These are phyloP conservation scores for Pseudogymnoascus sp. DNA, from an alignment of 2,329 filamentous ascomycete species.

Conservation along the genomic window DNA sequence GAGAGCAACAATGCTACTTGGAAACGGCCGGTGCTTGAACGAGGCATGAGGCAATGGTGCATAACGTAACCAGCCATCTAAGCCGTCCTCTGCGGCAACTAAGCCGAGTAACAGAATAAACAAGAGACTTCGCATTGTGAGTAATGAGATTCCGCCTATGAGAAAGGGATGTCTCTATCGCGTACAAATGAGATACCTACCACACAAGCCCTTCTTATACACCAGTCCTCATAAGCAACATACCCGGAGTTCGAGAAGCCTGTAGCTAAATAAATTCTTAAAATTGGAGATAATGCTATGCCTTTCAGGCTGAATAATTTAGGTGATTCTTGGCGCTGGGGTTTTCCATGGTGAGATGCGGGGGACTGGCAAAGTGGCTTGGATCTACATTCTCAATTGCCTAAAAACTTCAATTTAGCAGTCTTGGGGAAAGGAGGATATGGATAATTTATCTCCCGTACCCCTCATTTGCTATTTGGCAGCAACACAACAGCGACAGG, in stretches of 20 bases:
- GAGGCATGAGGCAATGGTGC: conserved; percentile 39
- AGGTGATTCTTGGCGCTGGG: background rate
- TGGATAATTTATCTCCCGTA: background rate
- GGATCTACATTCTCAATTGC: background rate
- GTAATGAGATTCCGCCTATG: background rate
- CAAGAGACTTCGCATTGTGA: background rate
- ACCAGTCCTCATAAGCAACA: background rate
- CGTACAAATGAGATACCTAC: background rate
- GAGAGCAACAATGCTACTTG: conserved; percentile 42
- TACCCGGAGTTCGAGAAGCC: background rate
- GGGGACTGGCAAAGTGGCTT: background rate
- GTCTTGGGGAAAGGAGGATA: background rate
- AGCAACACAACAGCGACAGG: background rate
- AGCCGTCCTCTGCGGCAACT: conserved; percentile 46
- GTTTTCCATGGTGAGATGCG: background rate
- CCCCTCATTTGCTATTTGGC: background rate
- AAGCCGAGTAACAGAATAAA: conserved; percentile 4
- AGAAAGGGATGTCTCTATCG: background rate
- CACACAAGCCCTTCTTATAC: background rate
- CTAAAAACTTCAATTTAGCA: background rate
- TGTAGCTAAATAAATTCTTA: background rate
- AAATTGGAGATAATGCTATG: background rate
- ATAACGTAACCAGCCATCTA: conserved; percentile 57
- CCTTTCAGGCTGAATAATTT: background rate
- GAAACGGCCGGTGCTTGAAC: conserved; percentile 30